Conservation (phyloP, 345 rosid genomes). For the Eucalyptus curtisii region DNA sequence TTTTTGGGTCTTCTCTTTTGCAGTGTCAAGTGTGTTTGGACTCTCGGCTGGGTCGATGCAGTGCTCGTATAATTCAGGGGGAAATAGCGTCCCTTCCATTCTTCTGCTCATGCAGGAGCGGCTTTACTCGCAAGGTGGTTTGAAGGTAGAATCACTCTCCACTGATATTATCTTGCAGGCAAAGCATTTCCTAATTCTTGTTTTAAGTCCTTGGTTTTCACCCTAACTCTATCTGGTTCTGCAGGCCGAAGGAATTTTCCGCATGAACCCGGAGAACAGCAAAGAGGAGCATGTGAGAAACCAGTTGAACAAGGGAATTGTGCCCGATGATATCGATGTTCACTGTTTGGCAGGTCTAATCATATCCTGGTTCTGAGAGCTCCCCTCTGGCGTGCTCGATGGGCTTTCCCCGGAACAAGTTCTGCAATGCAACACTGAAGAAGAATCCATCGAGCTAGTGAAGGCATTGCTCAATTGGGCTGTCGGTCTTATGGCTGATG, state of each 20-base stretch:
- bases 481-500: conserved; percentile 87
- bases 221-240: neutral
- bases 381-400: conserved; percentile 84
- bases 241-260: conserved; percentile 89
- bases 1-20: neutral
- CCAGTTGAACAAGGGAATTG: conserved; percentile 79
- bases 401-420: conserved; percentile 93
- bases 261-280: conserved; percentile 91
- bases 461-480: conserved; percentile 89
- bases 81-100: conserved; percentile 90
- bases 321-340: conserved; percentile 70
- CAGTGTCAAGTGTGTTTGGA: conserved; percentile 85
- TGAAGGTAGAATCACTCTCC: conserved; percentile 40
- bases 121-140: conserved; percentile 63
- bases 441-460: conserved; percentile 55
- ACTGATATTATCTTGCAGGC: neutral
- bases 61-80: conserved; percentile 57
- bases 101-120: conserved; percentile 84
- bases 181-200: no score
- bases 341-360: conserved; percentile 92
- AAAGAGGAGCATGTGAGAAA: conserved; percentile 88
- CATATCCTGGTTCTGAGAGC: conserved; percentile 94
- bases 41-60: conserved; percentile 97
- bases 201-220: neutral
- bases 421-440: conserved; percentile 67